Evolutionary conservation across 2,329 filamentous ascomycete genomes (phyloP).

Genomic region (Colletotrichum euphorbiae): DNA sequence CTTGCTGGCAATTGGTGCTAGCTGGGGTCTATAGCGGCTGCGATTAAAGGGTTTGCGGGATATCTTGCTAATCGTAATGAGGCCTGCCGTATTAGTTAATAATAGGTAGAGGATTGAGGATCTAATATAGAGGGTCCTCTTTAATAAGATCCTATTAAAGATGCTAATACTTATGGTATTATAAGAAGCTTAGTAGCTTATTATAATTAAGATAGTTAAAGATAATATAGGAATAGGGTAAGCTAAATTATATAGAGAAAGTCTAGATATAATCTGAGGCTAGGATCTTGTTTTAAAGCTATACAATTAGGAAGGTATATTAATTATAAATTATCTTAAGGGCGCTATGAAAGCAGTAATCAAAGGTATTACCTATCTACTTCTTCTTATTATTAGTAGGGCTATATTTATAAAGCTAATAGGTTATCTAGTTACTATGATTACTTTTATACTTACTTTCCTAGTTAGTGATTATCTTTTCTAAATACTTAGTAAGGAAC

Average conservation of each 20-base stretch:
- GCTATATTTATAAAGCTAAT: background rate
- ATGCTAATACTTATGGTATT: background rate
- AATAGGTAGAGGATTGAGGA: background rate
- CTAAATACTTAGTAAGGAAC: background rate
- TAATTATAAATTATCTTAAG: background rate
- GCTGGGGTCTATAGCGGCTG: background rate
- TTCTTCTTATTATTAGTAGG: background rate
- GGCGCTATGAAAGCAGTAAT: background rate
- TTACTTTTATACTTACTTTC: background rate
- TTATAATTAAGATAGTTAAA: background rate
- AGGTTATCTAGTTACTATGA: background rate
- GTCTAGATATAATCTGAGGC: background rate
- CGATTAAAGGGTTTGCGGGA: background rate
- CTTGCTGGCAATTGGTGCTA: background rate
- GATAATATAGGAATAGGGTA: background rate
- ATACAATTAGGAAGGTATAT: background rate
- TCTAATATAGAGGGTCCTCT: background rate
- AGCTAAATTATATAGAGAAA: background rate
- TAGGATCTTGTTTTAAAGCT: background rate
- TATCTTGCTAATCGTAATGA: background rate
- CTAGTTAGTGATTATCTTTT: background rate
- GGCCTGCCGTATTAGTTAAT: background rate
- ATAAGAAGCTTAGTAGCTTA: background rate
- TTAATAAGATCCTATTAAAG: background rate
- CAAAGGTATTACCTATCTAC: background rate